Evolutionary conservation across 306 rosid species (phyloP), one percentile per base, ranked within the genome.

Genomic region (Corylus heterophylla): DNA sequence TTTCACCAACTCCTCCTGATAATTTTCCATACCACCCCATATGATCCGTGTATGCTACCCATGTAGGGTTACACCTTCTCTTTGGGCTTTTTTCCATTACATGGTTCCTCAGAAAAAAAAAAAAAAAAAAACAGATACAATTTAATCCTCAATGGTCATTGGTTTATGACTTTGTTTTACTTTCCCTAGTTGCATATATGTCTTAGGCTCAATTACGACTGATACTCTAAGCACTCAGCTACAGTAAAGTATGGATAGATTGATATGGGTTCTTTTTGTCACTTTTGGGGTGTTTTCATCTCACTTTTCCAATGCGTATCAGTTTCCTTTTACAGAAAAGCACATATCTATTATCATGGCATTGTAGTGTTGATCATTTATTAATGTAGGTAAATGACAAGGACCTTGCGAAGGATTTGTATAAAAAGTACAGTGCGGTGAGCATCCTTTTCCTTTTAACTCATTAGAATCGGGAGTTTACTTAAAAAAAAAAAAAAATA

Each of bases 381-480:
- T 82, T 71, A 82, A 81, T 89, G 74, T 80, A 94, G 97, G 97
- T 92, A 58, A 94, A 88, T 69, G 95, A 91, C 85, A 91, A 88
- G 80, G 97, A 91, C 80, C 97, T 94, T 66, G 64, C 95, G 12
- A 94, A 91, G 87, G 98, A 92, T 85, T 89, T 94, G 80, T 94
- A 94, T 85, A 94, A 94, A 79, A 94, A 94, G 85, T 89, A 94
- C 83, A 94, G 98, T 80, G 87, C 93, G 42, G 98, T 94, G 79
- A 89, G 98, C 90, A 70, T 45, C 45, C 47, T 74, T 74, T 50
- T 63, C 67, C 42, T 68, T 76, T 75, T 55, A 37, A 45, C 79
- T 61, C 48, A 74, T 73, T 56, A 73, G 74, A 64, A 37, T 74
- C 59, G 66, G 27, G 74, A 77, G 69, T 64, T 77, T 67, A 39